phyloP scores from a whole-genome alignment of 148 eudicot species.

The Silene uniflora region DNA sequence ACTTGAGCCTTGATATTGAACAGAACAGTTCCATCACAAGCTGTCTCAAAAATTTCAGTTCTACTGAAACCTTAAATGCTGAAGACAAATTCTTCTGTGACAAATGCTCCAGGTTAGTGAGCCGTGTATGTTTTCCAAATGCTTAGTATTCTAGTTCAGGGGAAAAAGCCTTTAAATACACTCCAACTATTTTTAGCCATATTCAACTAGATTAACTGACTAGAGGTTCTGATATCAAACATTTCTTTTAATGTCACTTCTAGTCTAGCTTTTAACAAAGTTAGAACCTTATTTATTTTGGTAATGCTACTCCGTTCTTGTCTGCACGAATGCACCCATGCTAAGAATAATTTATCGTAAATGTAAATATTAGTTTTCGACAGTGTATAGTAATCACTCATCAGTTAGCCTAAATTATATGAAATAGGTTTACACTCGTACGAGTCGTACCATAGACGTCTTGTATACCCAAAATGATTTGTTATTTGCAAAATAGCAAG shows the following conservation, averaged over 20 bases:
- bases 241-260: background rate
- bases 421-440: too few relatives aligned
- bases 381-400: too few relatives aligned
- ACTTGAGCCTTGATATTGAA: conserved; percentile 87
- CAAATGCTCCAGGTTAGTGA: conserved; percentile 74
- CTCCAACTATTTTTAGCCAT: background rate
- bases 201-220: background rate
- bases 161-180: background rate
- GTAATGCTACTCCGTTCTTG: background rate
- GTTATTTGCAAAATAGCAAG: too few relatives aligned
- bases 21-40: conserved; percentile 86
- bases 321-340: background rate
- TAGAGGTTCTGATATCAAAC: background rate
- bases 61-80: conserved; percentile 84
- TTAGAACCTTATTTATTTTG: background rate
- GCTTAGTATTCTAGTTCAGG: background rate
- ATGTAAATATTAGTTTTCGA: too few relatives aligned
- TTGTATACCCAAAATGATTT: too few relatives aligned
- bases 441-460: too few relatives aligned
- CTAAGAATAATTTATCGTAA: background rate
- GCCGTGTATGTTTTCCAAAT: background rate
- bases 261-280: background rate
- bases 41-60: conserved; percentile 81
- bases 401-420: too few relatives aligned
- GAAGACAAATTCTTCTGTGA: conserved; percentile 96